A percentile compares a stretch with the other conserved stretches of the same genome.
Evolutionary conservation across 2,329 filamentous ascomycete species (phyloP).

Genomic region (Exophiala xenobiotica): DNA sequence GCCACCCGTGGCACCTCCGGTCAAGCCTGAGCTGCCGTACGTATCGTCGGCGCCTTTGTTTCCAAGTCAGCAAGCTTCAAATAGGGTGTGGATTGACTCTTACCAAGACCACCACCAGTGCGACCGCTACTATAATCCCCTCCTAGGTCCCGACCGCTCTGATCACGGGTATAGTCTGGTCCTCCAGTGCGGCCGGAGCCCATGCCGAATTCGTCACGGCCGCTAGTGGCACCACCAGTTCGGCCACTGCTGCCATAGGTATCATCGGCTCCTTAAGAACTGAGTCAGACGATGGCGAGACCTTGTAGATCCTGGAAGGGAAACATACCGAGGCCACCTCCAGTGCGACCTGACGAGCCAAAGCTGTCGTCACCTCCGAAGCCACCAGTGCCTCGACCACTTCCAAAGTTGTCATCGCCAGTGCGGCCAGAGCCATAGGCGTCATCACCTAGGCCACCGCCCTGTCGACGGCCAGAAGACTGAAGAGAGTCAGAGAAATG

Average conservation of each 20-base stretch:
- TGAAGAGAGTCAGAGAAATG: too few relatives aligned
- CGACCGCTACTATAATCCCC: not conserved
- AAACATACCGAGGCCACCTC: conserved; percentile 7
- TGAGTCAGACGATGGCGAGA: not conserved
- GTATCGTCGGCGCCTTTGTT: not conserved
- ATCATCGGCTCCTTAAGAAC: conserved; percentile 16
- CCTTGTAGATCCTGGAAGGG: not conserved
- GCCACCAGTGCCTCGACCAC: too few relatives aligned
- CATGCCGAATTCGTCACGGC: conserved; percentile 15
- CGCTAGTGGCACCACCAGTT: conserved; percentile 15
- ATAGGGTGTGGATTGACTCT: too few relatives aligned
- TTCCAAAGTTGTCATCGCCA: conserved; percentile 15
- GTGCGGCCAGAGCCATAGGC: conserved; percentile 16
- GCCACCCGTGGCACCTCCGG: not conserved
- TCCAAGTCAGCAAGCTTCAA: too few relatives aligned
- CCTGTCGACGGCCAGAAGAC: too few relatives aligned
- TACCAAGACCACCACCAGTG: not conserved
- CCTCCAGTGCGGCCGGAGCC: conserved; percentile 22
- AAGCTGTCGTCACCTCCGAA: conserved; percentile 18
- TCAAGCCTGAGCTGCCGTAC: not conserved
- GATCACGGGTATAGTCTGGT: too few relatives aligned
- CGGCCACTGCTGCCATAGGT: conserved; percentile 24
- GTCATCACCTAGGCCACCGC: too few relatives aligned
- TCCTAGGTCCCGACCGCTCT: not conserved
- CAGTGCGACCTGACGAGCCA: conserved; percentile 11